Base-by-base conservation (phyloP, 2,329 filamentous ascomycete species). In the Cladophialophora chaetospira region DNA sequence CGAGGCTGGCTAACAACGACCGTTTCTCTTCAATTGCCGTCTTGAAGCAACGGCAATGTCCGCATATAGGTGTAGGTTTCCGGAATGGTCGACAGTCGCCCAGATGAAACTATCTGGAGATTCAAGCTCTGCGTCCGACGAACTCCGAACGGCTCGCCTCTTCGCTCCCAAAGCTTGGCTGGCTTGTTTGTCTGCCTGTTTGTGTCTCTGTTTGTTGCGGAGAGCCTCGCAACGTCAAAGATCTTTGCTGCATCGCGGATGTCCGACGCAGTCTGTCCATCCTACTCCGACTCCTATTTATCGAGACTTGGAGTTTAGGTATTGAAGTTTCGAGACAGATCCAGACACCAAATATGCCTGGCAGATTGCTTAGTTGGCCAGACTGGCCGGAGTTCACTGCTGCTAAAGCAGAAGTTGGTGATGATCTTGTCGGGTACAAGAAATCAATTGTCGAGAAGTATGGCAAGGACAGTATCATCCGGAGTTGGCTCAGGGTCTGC, bases 401-500 rank as follows among this genome's bases (percentile, higher is more conserved):
- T 21, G 51, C 61, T 33, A 53, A 56, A 15, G 57, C 38, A n/a
- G 57, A 60, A 46, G 4, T 26, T 3, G 60, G 58, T 17, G 56
- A 63, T 15, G 51, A 64, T 21, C 52, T 62, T 15, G 36, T 60
- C 49, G 57, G 31, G 23, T 60, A 36, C 49, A 77, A 76, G 62
- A 67, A 67, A 48, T 65, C 67, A 0, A 71, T 77, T 15, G 67
- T 73, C 29, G 63, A 65, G 2, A 57, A 72, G 33, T 76, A 73
- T 46, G 74, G 75, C 3, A 65, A 68, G 26, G 70, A 68, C 4
- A 67, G 68, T 1, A 55, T 77, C 8, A 60, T 59, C 4, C 52
- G 67, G 57, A 72, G 72, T 61, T 77, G 75, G 75, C 35, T 75
- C 13, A 67, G 69, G 26, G 70, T 73, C 3, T 77, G 75, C 62